Base-by-base conservation (phyloP, 768 basidiomycete genomes). In the Asterophora lycoperdoides region DNA sequence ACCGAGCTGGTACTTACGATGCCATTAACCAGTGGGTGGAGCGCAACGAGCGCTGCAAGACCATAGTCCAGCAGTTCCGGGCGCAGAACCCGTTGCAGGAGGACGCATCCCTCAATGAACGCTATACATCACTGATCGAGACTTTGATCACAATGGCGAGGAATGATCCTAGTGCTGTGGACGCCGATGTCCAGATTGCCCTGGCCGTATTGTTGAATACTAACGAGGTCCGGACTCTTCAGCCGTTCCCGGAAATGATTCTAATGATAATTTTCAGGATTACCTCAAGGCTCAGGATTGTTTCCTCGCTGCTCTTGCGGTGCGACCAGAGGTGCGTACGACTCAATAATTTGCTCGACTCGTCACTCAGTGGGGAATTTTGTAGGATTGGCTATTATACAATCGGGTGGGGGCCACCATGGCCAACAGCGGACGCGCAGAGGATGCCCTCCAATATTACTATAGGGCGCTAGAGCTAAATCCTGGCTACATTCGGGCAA, bases 111-210 rank as follows among this genome's bases (percentile, higher is more conserved):
- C 60, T 69, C 32, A 47, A 56, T 4, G 71, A 78, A 51, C 69
- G 66, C 37, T 80, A 81, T 61, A 57, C 68, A 20, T 65, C 74
- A 30, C 65, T 97, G 56, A 81, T 91, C 23, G 71, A 83, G n/a
- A 82, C 83, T 58, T 68, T 98, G 59, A 89, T 98, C 55, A 74
- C 71, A 13, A 86, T 97, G 78, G 94, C 85, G 34, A 74, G 83
- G 56, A 73, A 72, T 54, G 73, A 78, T 53, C 69, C 70, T 15
- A 72, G 69, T 34, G 79, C 75, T 3, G 74, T 75, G 18, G 96
- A 99, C 64, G 85, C 95, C 8, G 95, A 99, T 64, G 83, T 94
- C 23, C 96, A 99, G 69, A 83, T 98, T 41, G 96, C 93, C 4
- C 74, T 99, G 42, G 95, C 93, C 4, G 87, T 98, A 33, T 62